phyloP scores from a whole-genome alignment of 2,329 filamentous ascomycete species.

The Alternaria hordeiaustralica region DNA sequence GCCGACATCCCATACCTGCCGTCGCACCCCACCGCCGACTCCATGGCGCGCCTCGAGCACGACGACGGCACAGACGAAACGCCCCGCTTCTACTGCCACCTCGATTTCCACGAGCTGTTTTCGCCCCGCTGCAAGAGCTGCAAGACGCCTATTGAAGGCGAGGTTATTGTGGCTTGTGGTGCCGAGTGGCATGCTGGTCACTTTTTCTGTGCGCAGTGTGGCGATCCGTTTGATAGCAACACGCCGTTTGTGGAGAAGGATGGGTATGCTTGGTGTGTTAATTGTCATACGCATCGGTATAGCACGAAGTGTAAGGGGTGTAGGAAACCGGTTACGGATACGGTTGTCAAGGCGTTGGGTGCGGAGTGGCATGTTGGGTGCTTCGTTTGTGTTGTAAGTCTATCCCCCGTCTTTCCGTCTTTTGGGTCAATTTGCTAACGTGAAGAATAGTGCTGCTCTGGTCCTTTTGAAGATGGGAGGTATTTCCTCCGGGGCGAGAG shows the following conservation, averaged over 20 bases:
- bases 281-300: constrained; percentile 89
- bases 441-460: constrained; percentile 61
- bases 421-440: not conserved
- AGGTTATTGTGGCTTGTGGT: constrained; percentile 91
- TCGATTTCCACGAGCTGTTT: constrained; percentile 98
- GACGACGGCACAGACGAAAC: constrained; percentile 68
- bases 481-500: constrained; percentile 68
- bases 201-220: constrained; percentile 99
- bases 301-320: constrained; percentile 89
- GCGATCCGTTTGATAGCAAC: constrained; percentile 71
- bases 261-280: constrained; percentile 95
- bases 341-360: constrained; percentile 87
- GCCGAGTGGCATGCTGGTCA: constrained; percentile 97
- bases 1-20: constrained; percentile 55
- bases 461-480: constrained; percentile 66
- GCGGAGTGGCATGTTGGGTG: constrained; percentile 93
- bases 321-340: constrained; percentile 81
- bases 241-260: constrained; percentile 96
- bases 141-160: constrained; percentile 93
- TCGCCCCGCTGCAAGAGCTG: constrained; percentile 94
- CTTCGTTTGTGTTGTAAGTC: constrained; percentile 74
- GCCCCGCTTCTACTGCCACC: constrained; percentile 91
- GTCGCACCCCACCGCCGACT: constrained; percentile 60
- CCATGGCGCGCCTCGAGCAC: constrained; percentile 62
- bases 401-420: too few relatives aligned